Base-by-base conservation (phyloP, 2,329 filamentous ascomycete species). In the Xylariaceae sp. region DNA sequence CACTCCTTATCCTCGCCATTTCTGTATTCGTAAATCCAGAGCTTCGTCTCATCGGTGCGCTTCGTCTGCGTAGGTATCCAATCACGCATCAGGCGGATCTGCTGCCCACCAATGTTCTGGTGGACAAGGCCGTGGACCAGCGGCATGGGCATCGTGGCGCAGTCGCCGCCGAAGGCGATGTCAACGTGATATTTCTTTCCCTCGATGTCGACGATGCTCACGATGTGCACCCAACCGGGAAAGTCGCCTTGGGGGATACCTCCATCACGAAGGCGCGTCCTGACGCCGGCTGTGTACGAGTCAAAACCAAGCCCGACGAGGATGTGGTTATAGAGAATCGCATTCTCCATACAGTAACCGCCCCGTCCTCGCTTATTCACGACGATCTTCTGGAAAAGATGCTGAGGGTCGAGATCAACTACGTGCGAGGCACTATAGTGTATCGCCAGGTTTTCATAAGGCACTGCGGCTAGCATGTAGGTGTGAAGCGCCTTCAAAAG, bases 11-110 rank as follows among this genome's bases (percentile, higher is more conserved):
- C 71, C 0, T 65, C 36, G 4, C 71, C 69, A 56, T 81, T 77
- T 23, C 81, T 77, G 59, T 82, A 81, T 68, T 88, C 79, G 64
- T 86, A 87, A 51, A 88, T 77, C 86, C 85, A 89, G 50, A 81
- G 68, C 53, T 78, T 79, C 27, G 72, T 68, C 39, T 75, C 72
- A 24, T 76, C 72, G 44, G 70, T 67, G 48, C 68, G 57, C 43
- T 67, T 62, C 21, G 74, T 71, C 54, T 80, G 73, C 11, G 72
- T 69, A 3, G 80, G 75, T 32, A 82, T 78, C 46, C 73, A 74
- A 40, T 78, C 76, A 30, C 74, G 72, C 20, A 80, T 67, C 5
- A 87, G 72, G 0, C 83, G 81, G 55, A 84, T 75, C 57, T 84
- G 73, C 55, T 84, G 80, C 2, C 79, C 75, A 9, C 80, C 81